Percentiles rank a stretch among this genome's conserved stretches.
phyloP scores from a whole-genome alignment of 805 yeast genomes.

The Wickerhamomyces alni region DNA sequence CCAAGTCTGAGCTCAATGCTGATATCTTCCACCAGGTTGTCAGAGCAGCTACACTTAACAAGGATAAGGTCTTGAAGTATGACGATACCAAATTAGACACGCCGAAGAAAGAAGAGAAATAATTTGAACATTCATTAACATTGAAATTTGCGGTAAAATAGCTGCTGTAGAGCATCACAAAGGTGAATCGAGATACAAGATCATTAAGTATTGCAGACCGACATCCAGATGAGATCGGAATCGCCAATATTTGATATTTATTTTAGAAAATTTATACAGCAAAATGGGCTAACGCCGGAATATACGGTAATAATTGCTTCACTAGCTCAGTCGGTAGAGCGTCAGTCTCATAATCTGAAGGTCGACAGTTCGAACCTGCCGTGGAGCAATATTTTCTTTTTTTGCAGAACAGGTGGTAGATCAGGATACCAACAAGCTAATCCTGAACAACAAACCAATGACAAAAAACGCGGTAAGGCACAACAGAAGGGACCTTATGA shows the following conservation, averaged over 20 bases:
- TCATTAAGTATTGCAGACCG: no score
- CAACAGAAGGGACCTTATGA: no score
- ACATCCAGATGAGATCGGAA: no score
- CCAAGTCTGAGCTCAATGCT: conserved; percentile 29
- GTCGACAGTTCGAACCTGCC: conserved; percentile 53
- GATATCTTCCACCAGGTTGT: conserved; percentile 66
- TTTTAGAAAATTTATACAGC: no score
- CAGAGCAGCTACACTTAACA: conserved; percentile 54
- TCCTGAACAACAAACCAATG: neutral
- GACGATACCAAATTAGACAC: neutral
- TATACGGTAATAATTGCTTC: conserved; percentile 26
- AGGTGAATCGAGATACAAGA: no score
- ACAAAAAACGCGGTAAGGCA: neutral
- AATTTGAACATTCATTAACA: no score
- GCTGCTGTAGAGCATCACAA: no score
- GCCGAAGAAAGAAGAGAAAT: neutral
- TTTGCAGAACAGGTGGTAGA: no score
- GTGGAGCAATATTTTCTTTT: conserved; percentile 32
- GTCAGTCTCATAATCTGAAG: conserved; percentile 54
- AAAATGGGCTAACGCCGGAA: neutral
- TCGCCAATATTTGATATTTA: no score
- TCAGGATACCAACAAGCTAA: no score
- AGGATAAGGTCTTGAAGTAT: conserved; percentile 17
- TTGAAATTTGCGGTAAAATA: no score
- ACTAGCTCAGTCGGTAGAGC: conserved; percentile 55